Conservation (phyloP, 176 grass and related monocot genomes). For the Canna indica region DNA sequence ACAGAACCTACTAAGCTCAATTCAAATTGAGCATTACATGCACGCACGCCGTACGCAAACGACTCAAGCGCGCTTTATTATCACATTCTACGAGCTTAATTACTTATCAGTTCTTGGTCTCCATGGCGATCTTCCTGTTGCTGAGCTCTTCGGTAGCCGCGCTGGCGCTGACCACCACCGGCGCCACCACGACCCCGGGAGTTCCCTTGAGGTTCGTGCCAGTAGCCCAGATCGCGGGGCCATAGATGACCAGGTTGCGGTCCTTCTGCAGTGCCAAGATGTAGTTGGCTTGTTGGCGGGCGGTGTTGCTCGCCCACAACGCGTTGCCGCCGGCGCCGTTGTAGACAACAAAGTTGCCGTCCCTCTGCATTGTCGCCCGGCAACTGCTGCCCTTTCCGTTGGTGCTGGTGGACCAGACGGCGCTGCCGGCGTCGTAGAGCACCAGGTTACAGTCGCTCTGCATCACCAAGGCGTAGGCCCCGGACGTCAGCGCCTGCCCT, state of each 20-base stretch:
- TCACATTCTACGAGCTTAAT: no score
- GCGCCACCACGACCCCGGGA: background rate
- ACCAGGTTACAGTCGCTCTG: constrained; percentile 36
- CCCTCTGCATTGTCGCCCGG: background rate
- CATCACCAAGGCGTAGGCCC: constrained; percentile 14
- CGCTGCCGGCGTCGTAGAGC: constrained; percentile 15
- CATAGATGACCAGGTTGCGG: constrained; percentile 7
- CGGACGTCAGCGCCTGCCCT: background rate
- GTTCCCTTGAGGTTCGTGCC: background rate
- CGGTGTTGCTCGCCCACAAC: constrained; percentile 17
- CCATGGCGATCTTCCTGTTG: background rate
- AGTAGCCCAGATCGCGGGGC: constrained; percentile 6
- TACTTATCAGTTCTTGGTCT: background rate
- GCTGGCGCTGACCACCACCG: background rate
- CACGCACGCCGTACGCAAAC: no score
- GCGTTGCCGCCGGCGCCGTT: background rate
- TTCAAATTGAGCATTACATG: no score
- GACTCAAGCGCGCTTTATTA: no score
- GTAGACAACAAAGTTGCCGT: constrained; percentile 14
- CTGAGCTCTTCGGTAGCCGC: background rate
- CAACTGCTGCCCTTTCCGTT: constrained; percentile 1
- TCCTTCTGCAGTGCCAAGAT: background rate
- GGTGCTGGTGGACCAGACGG: constrained; percentile 20
- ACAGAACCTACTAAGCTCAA: no score
- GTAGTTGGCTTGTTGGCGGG: background rate